A percentile compares a stretch with the other conserved stretches of the same genome.
phyloP scores from a whole-genome alignment of 768 basidiomycete genomes.

The Rhizopogon salebrosus region DNA sequence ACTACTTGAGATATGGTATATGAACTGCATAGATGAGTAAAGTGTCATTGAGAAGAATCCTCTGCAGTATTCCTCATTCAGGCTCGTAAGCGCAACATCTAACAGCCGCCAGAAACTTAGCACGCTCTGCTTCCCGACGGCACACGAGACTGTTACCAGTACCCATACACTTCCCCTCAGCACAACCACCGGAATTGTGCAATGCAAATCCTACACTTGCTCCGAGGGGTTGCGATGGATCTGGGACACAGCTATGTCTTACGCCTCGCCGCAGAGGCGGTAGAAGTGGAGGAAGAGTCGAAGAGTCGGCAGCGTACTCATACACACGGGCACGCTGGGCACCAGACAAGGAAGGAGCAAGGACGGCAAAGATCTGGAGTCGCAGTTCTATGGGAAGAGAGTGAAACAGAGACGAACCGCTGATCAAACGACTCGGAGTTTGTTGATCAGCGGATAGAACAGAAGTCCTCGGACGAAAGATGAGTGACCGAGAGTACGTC shows the following conservation, averaged over 20 bases:
- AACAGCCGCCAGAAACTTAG: conserved; percentile 37
- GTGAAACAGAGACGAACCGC: conserved; percentile 30
- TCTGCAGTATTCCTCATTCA: conserved; percentile 1
- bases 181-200: conserved; percentile 15
- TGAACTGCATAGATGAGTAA: neutral
- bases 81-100: conserved; percentile 46
- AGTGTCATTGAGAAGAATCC: neutral
- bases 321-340: conserved; percentile 53
- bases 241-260: conserved; percentile 13
- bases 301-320: conserved; percentile 42
- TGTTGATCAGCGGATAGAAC: conserved; percentile 11
- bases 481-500: conserved; percentile 41
- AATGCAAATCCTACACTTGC: conserved; percentile 9
- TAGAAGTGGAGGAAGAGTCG: conserved; percentile 43
- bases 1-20: neutral
- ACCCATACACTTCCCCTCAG: conserved; percentile 36
- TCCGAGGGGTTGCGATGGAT: conserved; percentile 15
- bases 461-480: conserved; percentile 29
- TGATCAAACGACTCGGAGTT: conserved; percentile 11
- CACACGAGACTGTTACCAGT: conserved; percentile 32
- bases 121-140: conserved; percentile 38
- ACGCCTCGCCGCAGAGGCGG: conserved; percentile 24
- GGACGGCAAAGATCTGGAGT: conserved; percentile 47
- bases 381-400: conserved; percentile 54
- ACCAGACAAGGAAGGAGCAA: conserved; percentile 53